Percentiles rank a stretch among this genome's conserved stretches.
Evolutionary conservation across 2,329 filamentous ascomycete genomes (phyloP).

Genomic region (Apiospora phragmitis): DNA sequence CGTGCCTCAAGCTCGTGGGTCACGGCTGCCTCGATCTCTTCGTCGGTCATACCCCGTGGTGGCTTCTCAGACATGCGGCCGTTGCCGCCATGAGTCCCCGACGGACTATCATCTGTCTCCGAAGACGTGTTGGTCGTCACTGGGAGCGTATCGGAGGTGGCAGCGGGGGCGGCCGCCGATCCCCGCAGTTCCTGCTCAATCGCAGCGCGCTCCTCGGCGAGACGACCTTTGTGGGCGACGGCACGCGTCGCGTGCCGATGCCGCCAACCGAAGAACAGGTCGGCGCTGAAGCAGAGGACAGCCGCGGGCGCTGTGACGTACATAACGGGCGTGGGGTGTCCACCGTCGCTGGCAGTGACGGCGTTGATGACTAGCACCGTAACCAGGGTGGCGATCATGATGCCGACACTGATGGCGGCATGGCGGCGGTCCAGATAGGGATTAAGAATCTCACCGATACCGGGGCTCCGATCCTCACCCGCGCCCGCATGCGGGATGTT

Average conservation of each 20-base stretch:
- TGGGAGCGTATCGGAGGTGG: not conserved
- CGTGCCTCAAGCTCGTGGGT: not conserved
- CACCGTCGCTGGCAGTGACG: conserved; percentile 46
- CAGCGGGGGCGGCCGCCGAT: not conserved
- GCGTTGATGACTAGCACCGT: conserved; percentile 68
- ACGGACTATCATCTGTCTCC: not conserved
- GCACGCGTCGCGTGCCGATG: conserved; percentile 62
- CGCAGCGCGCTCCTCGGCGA: conserved; percentile 40
- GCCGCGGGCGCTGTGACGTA: conserved; percentile 71
- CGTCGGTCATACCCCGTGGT: not conserved
- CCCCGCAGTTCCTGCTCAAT: not conserved
- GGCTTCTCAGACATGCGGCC: not conserved
- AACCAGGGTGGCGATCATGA: conserved; percentile 68
- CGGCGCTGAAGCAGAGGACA: conserved; percentile 67
- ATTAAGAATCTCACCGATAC: conserved; percentile 71
- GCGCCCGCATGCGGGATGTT: conserved; percentile 67
- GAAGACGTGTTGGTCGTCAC: not conserved
- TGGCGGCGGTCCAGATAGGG: conserved; percentile 68
- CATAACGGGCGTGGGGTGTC: conserved; percentile 55
- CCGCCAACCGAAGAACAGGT: conserved; percentile 63
- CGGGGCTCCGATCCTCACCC: conserved; percentile 52
- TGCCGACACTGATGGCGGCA: conserved; percentile 60
- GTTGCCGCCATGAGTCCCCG: not conserved
- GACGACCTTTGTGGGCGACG: conserved; percentile 57
- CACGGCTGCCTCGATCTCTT: not conserved